Conservation (phyloP, 371 early-diverging fungal species). For the Lichtheimia ornata region DNA sequence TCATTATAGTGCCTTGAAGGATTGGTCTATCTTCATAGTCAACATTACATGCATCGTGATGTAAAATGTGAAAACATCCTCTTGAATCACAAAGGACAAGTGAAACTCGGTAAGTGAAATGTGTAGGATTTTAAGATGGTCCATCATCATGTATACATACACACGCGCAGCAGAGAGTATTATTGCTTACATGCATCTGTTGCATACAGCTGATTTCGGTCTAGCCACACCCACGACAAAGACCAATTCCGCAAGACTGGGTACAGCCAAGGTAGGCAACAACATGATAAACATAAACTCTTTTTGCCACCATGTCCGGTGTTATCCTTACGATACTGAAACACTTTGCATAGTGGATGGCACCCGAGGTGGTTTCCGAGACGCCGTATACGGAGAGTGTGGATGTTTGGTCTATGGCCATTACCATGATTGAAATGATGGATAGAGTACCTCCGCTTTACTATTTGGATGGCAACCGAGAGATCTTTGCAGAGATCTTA, state of each 20-base stretch:
- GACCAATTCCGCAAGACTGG: conserved; percentile 33
- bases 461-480: conserved; percentile 39
- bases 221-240: conserved; percentile 40
- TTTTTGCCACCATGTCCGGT: neutral
- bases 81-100: conserved; percentile 42
- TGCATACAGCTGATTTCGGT: conserved; percentile 45
- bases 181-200: neutral
- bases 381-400: conserved; percentile 42
- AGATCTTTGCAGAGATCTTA: conserved; percentile 46
- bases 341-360: conserved; percentile 42
- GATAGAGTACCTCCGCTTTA: conserved; percentile 54
- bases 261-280: conserved; percentile 47
- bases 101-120: conserved; percentile 40
- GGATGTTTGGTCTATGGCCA: conserved; percentile 53
- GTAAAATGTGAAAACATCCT: conserved; percentile 55
- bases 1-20: conserved; percentile 39
- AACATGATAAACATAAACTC: conserved; percentile 8
- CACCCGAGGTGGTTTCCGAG: conserved; percentile 52
- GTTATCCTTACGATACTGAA: neutral
- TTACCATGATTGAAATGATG: conserved; percentile 57
- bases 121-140: conserved; percentile 61
- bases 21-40: conserved; percentile 44
- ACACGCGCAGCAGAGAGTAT: neutral
- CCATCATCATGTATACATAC: neutral
- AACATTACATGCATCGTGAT: conserved; percentile 55